These are phyloP conservation scores for Stylonectria norvegica DNA, from an alignment of 2,329 filamentous ascomycete species.

Conservation along the genomic window DNA sequence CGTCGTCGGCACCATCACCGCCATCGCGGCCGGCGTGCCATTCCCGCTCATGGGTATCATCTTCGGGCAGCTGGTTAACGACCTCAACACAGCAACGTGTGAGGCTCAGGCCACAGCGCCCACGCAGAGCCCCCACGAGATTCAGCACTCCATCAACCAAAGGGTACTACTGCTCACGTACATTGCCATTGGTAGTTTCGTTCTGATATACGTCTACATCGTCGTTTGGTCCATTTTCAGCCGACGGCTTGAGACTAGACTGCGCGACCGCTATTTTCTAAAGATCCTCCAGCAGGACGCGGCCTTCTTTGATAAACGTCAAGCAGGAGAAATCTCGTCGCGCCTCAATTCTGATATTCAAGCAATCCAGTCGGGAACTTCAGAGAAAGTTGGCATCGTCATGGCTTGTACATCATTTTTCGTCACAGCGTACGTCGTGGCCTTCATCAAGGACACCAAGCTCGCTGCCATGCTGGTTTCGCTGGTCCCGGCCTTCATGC, in stretches of 20 bases:
- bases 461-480: slow-evolving; percentile 64
- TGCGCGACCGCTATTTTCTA: slow-evolving; percentile 59
- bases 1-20: slow-evolving; percentile 39
- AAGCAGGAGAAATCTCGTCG: slow-evolving; percentile 60
- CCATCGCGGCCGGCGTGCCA: slow-evolving; percentile 58
- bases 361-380: slow-evolving; percentile 63
- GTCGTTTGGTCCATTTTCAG: slow-evolving; percentile 63
- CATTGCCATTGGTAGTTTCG: slow-evolving; percentile 60
- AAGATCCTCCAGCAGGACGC: slow-evolving; percentile 59
- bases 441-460: slow-evolving; percentile 60
- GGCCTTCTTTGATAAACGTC: slow-evolving; percentile 60
- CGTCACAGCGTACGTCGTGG: slow-evolving; percentile 62
- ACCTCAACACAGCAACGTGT: slow-evolving; percentile 57
- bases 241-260: slow-evolving; percentile 59
- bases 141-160: slow-evolving; percentile 46
- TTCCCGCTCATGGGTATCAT: slow-evolving; percentile 63
- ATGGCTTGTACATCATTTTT: slow-evolving; percentile 63
- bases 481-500: slow-evolving; percentile 58
- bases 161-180: slow-evolving; percentile 62
- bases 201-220: slow-evolving; percentile 61
- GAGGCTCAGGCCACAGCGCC: slow-evolving; percentile 25
- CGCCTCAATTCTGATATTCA: slow-evolving; percentile 64
- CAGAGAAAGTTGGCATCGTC: slow-evolving; percentile 67
- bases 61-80: slow-evolving; percentile 61
- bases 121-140: slow-evolving; percentile 24